phyloP scores from a whole-genome alignment of 768 basidiomycete species.

The Clathrus columnatus region DNA sequence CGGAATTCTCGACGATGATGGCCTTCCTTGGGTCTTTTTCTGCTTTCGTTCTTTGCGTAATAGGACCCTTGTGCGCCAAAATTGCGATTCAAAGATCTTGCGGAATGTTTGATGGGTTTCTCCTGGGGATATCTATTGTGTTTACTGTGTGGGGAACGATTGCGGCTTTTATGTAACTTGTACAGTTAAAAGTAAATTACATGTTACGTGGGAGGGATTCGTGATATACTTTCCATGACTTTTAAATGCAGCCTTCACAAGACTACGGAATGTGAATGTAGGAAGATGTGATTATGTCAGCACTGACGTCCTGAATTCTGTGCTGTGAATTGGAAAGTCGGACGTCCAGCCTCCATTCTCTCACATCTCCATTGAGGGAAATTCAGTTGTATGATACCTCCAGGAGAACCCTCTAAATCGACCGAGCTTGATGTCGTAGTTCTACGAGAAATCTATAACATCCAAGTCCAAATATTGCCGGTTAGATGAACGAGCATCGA shows the following conservation, averaged over 20 bases:
- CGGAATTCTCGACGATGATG: constrained; percentile 77
- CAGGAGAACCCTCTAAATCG: constrained; percentile 57
- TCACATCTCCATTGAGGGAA: neutral
- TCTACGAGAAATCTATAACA: constrained; percentile 54
- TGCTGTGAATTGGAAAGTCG: neutral
- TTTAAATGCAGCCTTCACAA: no score
- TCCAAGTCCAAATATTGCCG: constrained; percentile 67
- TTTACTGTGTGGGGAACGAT: constrained; percentile 78
- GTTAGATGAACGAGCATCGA: constrained; percentile 82
- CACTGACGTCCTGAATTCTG: no score
- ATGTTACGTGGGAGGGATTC: no score
- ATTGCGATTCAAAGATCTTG: constrained; percentile 42
- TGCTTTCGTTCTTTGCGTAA: constrained; percentile 65
- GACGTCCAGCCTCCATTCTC: neutral
- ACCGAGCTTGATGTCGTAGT: constrained; percentile 51
- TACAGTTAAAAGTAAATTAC: constrained; percentile 14
- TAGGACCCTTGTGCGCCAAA: constrained; percentile 70
- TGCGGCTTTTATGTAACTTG: constrained; percentile 42
- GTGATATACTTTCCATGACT: no score
- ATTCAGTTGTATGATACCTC: constrained; percentile 21
- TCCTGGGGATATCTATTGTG: constrained; percentile 42
- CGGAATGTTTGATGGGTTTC: constrained; percentile 39
- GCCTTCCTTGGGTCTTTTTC: constrained; percentile 89
- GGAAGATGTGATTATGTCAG: no score
- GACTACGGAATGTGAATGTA: no score